Evolutionary conservation across 257 asterid genomes (phyloP).

Genomic region (Fraxinus quadrangulata): DNA sequence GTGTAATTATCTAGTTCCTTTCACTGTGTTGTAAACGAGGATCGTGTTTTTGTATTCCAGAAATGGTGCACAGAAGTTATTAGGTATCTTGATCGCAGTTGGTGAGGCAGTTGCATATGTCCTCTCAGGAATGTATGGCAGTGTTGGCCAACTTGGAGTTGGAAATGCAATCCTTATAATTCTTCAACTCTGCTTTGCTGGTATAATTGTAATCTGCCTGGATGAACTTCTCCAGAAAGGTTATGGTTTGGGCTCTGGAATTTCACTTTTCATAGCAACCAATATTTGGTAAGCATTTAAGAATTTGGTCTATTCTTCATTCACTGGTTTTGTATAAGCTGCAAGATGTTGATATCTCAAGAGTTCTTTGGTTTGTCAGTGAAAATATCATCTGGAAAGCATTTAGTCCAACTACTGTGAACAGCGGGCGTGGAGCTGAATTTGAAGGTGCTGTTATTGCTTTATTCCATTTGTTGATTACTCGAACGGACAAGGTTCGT

Average conservation of each 20-base stretch:
- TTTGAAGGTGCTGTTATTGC: conserved; percentile 92
- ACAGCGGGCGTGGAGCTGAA: conserved; percentile 93
- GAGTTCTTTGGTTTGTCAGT: conserved; percentile 35
- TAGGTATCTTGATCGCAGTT: conserved; percentile 76
- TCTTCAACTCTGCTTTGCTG: conserved; percentile 81
- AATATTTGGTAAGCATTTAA: conserved; percentile 63
- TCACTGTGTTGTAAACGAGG: conserved; percentile 1
- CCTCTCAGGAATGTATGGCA: conserved; percentile 85
- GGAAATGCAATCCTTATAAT: conserved; percentile 82
- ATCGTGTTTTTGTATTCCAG: conserved; percentile 33
- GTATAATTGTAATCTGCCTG: conserved; percentile 77
- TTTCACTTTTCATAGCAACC: conserved; percentile 83
- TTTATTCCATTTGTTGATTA: conserved; percentile 72
- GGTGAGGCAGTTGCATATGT: conserved; percentile 92
- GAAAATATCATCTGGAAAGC: conserved; percentile 88
- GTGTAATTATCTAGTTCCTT: background rate
- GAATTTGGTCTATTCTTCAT: background rate
- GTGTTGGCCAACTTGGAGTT: conserved; percentile 81
- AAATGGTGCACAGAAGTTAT: conserved; percentile 78
- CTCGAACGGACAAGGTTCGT: conserved; percentile 79
- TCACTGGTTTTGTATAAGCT: background rate
- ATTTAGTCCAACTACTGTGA: conserved; percentile 81
- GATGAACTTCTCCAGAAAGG: conserved; percentile 89
- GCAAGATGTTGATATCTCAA: conserved; percentile 7
- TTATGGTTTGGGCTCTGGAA: conserved; percentile 84